These are phyloP conservation scores for Paramecium tetraurelia DNA, from an alignment of 73 alveolate genomes.

Conservation along the genomic window DNA sequence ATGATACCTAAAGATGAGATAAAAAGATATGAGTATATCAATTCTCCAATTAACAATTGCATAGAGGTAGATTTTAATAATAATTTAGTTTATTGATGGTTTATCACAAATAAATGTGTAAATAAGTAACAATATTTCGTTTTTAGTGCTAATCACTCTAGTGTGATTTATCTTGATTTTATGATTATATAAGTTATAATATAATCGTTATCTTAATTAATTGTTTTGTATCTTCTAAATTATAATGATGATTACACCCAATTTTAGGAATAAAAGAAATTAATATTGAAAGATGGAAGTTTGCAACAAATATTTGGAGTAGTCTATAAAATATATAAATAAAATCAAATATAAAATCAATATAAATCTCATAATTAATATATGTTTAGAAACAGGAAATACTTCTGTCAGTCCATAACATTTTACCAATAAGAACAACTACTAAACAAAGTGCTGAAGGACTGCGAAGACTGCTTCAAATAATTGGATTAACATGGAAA, in stretches of 20 bases:
- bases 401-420: conserved; percentile 12
- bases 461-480: conserved; percentile 14
- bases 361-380: neutral
- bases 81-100: neutral
- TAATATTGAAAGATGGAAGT: neutral
- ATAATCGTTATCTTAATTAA: neutral
- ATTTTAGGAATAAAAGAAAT: neutral
- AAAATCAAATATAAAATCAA: neutral
- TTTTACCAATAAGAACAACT: neutral
- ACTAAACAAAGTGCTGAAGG: neutral
- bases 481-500: conserved; percentile 30
- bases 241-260: neutral
- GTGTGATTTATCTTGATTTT: neutral
- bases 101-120: neutral
- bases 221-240: neutral
- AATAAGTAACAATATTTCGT: neutral
- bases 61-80: neutral
- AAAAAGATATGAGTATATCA: neutral
- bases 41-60: neutral
- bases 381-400: conserved; percentile 1
- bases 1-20: conserved; percentile 24
- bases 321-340: neutral
- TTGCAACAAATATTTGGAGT: neutral
- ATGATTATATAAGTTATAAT: neutral
- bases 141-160: neutral